Conservation (phyloP, 2,329 filamentous ascomycete genomes). For the Penicillium psychrosexuale region DNA sequence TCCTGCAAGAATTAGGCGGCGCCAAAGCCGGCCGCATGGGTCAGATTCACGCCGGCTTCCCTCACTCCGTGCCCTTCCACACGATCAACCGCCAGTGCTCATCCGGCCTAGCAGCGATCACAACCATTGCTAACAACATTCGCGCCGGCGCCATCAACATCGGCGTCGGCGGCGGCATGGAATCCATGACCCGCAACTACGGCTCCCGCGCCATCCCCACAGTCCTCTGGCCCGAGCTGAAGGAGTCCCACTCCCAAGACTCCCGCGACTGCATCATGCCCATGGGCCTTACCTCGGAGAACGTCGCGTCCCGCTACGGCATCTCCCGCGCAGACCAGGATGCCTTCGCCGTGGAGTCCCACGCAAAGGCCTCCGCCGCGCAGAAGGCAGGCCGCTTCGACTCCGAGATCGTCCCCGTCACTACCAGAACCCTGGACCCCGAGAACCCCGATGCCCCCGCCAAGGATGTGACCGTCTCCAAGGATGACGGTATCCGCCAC, state of each 20-base stretch:
- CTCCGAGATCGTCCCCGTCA: conserved; percentile 75
- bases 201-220: conserved; percentile 78
- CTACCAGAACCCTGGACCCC: conserved; percentile 63
- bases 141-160: conserved; percentile 67
- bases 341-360: conserved; percentile 71
- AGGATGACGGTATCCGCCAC: conserved; percentile 79
- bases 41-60: conserved; percentile 76
- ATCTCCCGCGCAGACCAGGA: conserved; percentile 76
- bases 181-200: conserved; percentile 95
- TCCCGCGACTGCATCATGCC: conserved; percentile 86
- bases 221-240: conserved; percentile 72
- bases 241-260: conserved; percentile 62
- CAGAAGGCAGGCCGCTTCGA: conserved; percentile 68
- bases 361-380: conserved; percentile 69
- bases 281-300: conserved; percentile 89
- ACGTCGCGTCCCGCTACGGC: conserved; percentile 74
- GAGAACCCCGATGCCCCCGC: conserved; percentile 57
- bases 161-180: conserved; percentile 86
- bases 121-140: conserved; percentile 70
- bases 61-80: conserved; percentile 70
- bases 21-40: conserved; percentile 90
- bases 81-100: conserved; percentile 88
- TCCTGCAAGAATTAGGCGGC: conserved; percentile 86
- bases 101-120: conserved; percentile 73
- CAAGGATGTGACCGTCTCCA: conserved; percentile 64